A percentile compares a stretch with the other conserved stretches of the same genome.
phyloP scores from a whole-genome alignment of 768 basidiomycete genomes.

The Tubosaeta sp. region DNA sequence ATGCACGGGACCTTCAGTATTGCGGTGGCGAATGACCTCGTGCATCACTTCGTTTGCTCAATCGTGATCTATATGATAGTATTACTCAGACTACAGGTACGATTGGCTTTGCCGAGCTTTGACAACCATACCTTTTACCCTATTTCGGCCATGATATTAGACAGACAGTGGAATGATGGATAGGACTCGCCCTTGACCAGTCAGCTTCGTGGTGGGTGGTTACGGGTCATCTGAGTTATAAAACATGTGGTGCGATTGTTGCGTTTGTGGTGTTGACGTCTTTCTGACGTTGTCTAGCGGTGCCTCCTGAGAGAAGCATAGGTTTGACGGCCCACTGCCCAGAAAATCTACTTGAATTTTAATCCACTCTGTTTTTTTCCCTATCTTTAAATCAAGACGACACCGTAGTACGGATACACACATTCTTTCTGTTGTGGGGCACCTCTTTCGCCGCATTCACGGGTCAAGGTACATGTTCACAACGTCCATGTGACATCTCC shows the following conservation, averaged over 20 bases:
- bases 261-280: conserved; percentile 7
- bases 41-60: conserved; percentile 21
- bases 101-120: conserved; percentile 14
- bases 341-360: background rate
- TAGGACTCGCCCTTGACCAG: background rate
- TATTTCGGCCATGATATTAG: conserved; percentile 14
- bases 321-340: background rate
- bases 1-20: conserved; percentile 9
- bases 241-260: conserved; percentile 15
- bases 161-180: conserved; percentile 10
- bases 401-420: background rate
- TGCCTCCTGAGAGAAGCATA: background rate
- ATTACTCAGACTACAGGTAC: conserved; percentile 13
- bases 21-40: conserved; percentile 22
- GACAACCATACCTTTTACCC: conserved; percentile 12
- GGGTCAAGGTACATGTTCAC: conserved; percentile 2
- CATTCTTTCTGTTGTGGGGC: background rate
- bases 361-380: background rate
- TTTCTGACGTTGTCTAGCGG: conserved; percentile 11
- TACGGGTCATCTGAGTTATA: conserved; percentile 9
- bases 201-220: conserved; percentile 1
- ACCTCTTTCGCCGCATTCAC: background rate
- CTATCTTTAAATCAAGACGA: background rate
- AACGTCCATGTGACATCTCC: conserved; percentile 1
- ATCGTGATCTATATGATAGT: conserved; percentile 14